Conservation (phyloP, 2,329 filamentous ascomycete species). For the Anthostomella pinea region DNA sequence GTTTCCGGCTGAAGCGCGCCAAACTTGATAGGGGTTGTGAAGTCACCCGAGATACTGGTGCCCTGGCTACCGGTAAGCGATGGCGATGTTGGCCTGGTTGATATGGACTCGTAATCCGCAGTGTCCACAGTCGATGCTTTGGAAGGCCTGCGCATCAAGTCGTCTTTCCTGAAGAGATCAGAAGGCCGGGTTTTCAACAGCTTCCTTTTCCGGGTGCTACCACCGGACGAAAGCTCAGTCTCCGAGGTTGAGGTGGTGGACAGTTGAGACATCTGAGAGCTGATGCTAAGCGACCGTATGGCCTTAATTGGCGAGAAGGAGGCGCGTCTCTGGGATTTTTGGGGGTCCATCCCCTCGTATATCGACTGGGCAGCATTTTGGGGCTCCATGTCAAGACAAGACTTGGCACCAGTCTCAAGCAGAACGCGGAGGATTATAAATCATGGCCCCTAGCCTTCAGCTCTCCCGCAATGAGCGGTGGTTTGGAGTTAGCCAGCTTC, state of each 20-base stretch:
- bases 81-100: conserved; percentile 31
- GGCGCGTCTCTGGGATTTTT: conserved; percentile 24
- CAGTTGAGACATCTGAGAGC: conserved; percentile 27
- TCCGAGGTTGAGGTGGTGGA: conserved; percentile 28
- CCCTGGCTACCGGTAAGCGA: conserved; percentile 26
- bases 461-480: too few species aligned
- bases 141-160: conserved; percentile 28
- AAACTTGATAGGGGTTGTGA: conserved; percentile 36
- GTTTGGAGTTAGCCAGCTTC: too few species aligned
- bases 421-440: too few species aligned
- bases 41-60: conserved; percentile 29
- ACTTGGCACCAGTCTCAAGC: conserved; percentile 2
- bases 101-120: conserved; percentile 25
- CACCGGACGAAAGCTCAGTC: conserved; percentile 18
- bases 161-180: conserved; percentile 21
- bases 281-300: conserved; percentile 31
- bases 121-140: conserved; percentile 30
- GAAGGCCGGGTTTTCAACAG: conserved; percentile 25
- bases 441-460: too few species aligned
- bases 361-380: conserved; percentile 20
- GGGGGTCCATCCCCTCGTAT: conserved; percentile 18
- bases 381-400: conserved; percentile 26
- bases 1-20: conserved; percentile 49
- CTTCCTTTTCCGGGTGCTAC: conserved; percentile 19
- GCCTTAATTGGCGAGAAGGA: conserved; percentile 32